Conservation (phyloP, 2,329 filamentous ascomycete species). For the Aspergillus japonicus region DNA sequence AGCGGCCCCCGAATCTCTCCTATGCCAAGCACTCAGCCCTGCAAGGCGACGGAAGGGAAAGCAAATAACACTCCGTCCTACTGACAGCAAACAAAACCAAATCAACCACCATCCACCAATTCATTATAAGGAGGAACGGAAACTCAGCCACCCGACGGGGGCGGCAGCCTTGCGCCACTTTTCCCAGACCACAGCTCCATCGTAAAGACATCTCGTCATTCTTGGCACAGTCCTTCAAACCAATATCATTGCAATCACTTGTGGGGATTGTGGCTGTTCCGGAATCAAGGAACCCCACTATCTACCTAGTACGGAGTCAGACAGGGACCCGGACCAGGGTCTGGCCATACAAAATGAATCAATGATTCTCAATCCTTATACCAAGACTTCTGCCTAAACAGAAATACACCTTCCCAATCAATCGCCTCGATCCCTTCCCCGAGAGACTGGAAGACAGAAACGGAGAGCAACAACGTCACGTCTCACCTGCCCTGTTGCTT, state of each 20-base stretch:
- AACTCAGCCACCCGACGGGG: background rate
- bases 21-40: background rate
- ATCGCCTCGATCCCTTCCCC: too few species aligned
- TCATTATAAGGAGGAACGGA: too few species aligned
- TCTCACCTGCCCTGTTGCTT: background rate
- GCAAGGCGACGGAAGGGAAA: background rate
- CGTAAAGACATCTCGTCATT: background rate
- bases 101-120: too few species aligned
- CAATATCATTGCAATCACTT: background rate
- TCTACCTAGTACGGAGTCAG: background rate
- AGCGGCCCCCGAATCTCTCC: background rate
- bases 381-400: constrained; percentile 7
- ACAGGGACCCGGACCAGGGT: background rate
- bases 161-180: background rate
- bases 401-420: background rate
- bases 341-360: background rate
- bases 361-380: background rate
- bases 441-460: background rate
- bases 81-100: background rate
- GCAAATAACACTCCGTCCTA: too few species aligned
- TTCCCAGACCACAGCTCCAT: background rate
- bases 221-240: background rate
- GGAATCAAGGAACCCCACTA: background rate
- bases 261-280: background rate
- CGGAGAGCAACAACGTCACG: too few species aligned